Base-by-base conservation (phyloP, 306 rosid species). In the Quercus engelmannii region DNA sequence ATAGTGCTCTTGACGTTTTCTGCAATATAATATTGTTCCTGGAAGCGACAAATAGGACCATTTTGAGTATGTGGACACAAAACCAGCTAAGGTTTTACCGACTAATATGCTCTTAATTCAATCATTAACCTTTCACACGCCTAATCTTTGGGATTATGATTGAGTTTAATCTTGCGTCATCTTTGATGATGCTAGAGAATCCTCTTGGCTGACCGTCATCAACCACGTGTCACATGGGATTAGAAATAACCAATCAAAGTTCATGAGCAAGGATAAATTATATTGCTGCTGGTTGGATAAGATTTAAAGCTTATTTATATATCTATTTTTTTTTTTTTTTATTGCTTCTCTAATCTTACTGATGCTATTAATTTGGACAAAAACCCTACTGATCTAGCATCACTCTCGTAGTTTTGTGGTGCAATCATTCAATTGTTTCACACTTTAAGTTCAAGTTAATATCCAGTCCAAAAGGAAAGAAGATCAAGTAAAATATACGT, bases 1-100 rank as follows among this genome's bases (percentile, higher is more conserved):
- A 54, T 67, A 68, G 57, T 80, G 76, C 73, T 57, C 62, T 31
- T 79, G 80, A 82, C 77, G 72, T 20, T 49, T 71, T 11, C 33
- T 49, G 46, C 6, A 18, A 17, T 33, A 21, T 5, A 18, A 17
- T 33, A 21, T 5, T 62, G 64, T 35, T 28, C 76, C 57, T 8
- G 4, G 20, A 51, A 69, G 69, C 30, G 23, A 74, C 63, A 58
- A 35, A 55, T 0, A 3, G 2, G 35, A 67, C 6, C 25, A 33
- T 63, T 28, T 67, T 67, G 12, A 30, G 43, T 1, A 10, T 67
- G 52, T 35, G 52, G n/a, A 67, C 0, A 3, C 46, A 23, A 63
- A 28, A 14, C 3, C 14, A 63, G 11, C 46, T 2, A 41, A 1
- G n/a, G 69, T 31, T 26, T 62, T 5, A 11, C 26, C 2, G 6